Base-by-base conservation (phyloP, 2,329 filamentous ascomycete genomes). In the Alternaria angustiovoidea region DNA sequence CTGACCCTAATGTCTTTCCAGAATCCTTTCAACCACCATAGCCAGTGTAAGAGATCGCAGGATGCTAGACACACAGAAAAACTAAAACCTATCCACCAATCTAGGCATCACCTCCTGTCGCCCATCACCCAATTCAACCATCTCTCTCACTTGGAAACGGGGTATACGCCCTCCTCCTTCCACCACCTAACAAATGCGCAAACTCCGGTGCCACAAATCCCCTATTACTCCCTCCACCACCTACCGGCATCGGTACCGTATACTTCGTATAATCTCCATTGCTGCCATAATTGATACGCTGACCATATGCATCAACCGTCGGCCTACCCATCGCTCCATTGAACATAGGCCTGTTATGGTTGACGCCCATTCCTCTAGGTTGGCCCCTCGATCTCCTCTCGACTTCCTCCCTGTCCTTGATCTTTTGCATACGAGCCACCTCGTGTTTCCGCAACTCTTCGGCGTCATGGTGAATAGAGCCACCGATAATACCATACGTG, bases 291-390 rank as follows among this genome's bases (percentile, higher is more conserved):
- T 16, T 38, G 5, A 49, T 49, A 49, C 36, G 32, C 46, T 49
- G 46, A 7, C 46, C 48, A 26, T 52, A 57, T 8, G n/a, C 41
- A 36, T 54, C 56, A 16, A 49, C 20, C 5, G 46, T 49, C 7
- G 56, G 43, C 26, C 38, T 30, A 8, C 51, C 51, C 51, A 53
- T 53, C 39, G 38, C 14, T 14, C 67, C 62, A 28, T 73, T 71
- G 28, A 68, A 72, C 54, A 73, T 44, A n/a, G 69, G 67, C n/a
- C 43, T 41, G 2, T 62, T 54, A 28, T 54, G 46, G 6, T 58
- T 62, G 46, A 49, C 46, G 4, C 34, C 22, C 32, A 49, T 49
- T 18, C 34, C 32, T 16, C 46, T 38, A 4, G 46, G 20, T 2
- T 36, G 46, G 8, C 46, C 46, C 1, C 24, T 36, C 2, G 38